Conservation (phyloP, 345 rosid genomes). For the Heritiera fomes region DNA sequence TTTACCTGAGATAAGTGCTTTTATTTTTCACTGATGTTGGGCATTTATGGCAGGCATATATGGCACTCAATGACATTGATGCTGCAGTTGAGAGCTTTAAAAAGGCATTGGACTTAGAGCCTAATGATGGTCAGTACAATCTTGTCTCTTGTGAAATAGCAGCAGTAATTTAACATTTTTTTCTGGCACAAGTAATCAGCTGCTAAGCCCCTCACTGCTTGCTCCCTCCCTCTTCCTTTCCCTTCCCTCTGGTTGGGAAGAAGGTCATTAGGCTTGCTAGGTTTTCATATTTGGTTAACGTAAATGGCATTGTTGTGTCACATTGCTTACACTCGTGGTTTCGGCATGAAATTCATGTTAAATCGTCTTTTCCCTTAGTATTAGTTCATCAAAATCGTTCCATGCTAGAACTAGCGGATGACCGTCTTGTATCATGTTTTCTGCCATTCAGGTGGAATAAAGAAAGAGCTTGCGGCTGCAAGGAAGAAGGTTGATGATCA, state of each 20-base stretch:
- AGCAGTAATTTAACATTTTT: neutral
- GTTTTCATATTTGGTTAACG: neutral
- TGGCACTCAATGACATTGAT: conserved; percentile 62
- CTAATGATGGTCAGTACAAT: conserved; percentile 51
- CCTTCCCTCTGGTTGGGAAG: neutral
- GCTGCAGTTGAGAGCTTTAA: conserved; percentile 65
- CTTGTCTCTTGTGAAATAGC: neutral
- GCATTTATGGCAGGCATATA: conserved; percentile 42
- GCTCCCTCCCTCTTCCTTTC: neutral
- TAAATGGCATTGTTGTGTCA: neutral
- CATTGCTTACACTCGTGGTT: too few species aligned
- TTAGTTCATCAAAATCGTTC: neutral
- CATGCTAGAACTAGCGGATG: neutral
- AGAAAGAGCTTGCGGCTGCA: conserved; percentile 37
- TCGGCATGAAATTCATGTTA: neutral
- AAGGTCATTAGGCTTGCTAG: neutral
- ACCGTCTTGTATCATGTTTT: neutral
- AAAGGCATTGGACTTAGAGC: conserved; percentile 64
- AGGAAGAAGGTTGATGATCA: conserved; percentile 33
- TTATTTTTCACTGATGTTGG: neutral
- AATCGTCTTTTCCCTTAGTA: neutral
- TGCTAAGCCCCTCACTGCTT: neutral
- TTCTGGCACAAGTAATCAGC: neutral
- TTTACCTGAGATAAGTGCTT: neutral
- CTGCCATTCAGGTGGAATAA: conserved; percentile 34